These are phyloP conservation scores for Plasmodium gaboni DNA, from an alignment of 169 alveolate genomes.

Conservation along the genomic window DNA sequence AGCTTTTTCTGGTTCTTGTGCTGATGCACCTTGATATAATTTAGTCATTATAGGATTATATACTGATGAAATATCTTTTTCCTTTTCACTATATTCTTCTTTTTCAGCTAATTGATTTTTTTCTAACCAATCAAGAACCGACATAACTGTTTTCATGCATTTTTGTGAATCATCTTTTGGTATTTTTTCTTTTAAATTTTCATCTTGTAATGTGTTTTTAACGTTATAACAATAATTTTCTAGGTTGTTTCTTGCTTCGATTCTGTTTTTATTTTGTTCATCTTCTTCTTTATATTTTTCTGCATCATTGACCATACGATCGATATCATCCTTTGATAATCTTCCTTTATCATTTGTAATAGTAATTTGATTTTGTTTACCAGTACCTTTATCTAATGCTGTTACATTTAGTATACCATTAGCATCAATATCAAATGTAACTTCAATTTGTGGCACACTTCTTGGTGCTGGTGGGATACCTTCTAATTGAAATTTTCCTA, in stretches of 20 bases:
- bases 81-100: constrained; percentile 94
- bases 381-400: too few relatives aligned
- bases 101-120: constrained; percentile 94
- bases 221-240: constrained; percentile 95
- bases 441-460: too few relatives aligned
- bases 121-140: constrained; percentile 95
- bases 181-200: constrained; percentile 94
- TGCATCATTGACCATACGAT: constrained; percentile 96
- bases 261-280: constrained; percentile 90
- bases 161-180: constrained; percentile 91
- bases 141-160: constrained; percentile 90
- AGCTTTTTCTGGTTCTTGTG: constrained; percentile 86
- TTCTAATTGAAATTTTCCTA: too few relatives aligned
- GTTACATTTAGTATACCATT: too few relatives aligned
- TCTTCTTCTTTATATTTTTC: constrained; percentile 97
- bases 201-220: constrained; percentile 93
- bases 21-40: constrained; percentile 94
- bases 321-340: constrained; percentile 94
- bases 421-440: too few relatives aligned
- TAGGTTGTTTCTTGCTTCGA: constrained; percentile 95
- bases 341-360: constrained; percentile 74
- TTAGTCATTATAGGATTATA: constrained; percentile 95
- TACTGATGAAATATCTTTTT: constrained; percentile 95
- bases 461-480: too few relatives aligned
- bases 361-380: too few relatives aligned